Evolutionary conservation across 2,329 filamentous ascomycete genomes (phyloP), one percentile per base, ranked within the genome.

Genomic region (Colletotrichum limetticola): DNA sequence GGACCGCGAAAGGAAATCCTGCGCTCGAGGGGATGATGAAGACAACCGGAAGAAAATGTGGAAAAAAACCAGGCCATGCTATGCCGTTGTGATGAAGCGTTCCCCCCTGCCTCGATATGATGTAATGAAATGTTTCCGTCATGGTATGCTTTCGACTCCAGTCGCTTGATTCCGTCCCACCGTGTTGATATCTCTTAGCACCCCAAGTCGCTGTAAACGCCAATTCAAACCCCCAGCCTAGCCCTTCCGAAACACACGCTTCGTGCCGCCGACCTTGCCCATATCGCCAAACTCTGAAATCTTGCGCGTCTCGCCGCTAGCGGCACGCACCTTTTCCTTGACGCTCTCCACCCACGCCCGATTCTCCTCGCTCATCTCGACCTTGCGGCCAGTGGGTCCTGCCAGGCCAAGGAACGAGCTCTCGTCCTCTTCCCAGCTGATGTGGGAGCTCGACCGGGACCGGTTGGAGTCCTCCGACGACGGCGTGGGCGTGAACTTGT

Each of bases 281-380:
- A 95, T 82, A 75, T 94, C 92, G 24, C 91, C 92, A 81, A 95
- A 93, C 73, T 79, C 79, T 22, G 82, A 78, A 24, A 80, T 75
- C 63, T 82, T 82, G 60, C 82, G 83, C 55, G 52, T 28, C 80
- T 91, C 91, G 68, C 89, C 89, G 78, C 92, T 94, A 73, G 91
- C 93, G 59, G 91, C 87, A 72, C 92, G 89, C 53, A 95, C 94
- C 79, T 94, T 93, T 78, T 94, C 92, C 83, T 95, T 92, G 85
- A 97, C 93, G 74, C 91, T 94, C 81, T 95, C 92, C 11, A 97
- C 93, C 94, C 94, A 97, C 52, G 92, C 91, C 71, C 91, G 87
- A 78, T 92, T 94, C 82, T 95, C 92, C 68, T 92, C 91, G 68
- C 91, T 93, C 83, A 91, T 93, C 79, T 87, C 89, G 8, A 90